Conservation (phyloP, 192 early-diverging fungal genomes). For the Irineochytrium annulatum region DNA sequence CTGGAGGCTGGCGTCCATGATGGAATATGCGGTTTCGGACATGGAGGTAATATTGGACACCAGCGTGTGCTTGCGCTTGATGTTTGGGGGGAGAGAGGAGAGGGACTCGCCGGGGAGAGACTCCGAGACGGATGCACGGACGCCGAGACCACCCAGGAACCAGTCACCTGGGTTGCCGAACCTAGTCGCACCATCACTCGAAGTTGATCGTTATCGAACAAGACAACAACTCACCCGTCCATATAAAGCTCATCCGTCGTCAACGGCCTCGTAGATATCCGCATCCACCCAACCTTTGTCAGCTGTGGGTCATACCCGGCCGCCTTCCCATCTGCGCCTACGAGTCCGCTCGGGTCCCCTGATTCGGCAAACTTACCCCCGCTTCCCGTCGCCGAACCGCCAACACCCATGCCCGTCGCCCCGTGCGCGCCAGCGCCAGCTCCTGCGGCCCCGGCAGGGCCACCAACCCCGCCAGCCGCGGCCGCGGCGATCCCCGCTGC, state of each 20-base stretch:
- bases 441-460: too few relatives aligned
- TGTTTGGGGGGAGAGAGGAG: not conserved
- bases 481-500: too few relatives aligned
- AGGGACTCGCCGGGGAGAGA: not conserved
- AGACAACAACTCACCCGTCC: constrained; percentile 13
- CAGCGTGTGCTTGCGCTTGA: constrained; percentile 19
- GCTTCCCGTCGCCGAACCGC: too few relatives aligned
- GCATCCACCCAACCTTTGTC: constrained; percentile 34
- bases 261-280: constrained; percentile 13
- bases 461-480: too few relatives aligned
- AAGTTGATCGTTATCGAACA: not conserved
- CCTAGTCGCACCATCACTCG: constrained; percentile 1
- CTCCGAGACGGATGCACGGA: not conserved
- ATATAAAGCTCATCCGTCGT: constrained; percentile 29
- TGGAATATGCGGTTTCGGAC: constrained; percentile 4
- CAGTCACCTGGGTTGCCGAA: constrained; percentile 2
- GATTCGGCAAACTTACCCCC: too few relatives aligned
- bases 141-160: constrained; percentile 18
- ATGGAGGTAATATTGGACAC: constrained; percentile 18
- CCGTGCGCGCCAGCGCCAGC: too few relatives aligned
- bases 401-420: too few relatives aligned
- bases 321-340: too few relatives aligned
- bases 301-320: constrained; percentile 24
- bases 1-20: constrained; percentile 18
- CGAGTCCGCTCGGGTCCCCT: not conserved